These are phyloP conservation scores for Ampelocalamus luodianensis DNA, from an alignment of 176 grass and related monocot species.

Conservation along the genomic window DNA sequence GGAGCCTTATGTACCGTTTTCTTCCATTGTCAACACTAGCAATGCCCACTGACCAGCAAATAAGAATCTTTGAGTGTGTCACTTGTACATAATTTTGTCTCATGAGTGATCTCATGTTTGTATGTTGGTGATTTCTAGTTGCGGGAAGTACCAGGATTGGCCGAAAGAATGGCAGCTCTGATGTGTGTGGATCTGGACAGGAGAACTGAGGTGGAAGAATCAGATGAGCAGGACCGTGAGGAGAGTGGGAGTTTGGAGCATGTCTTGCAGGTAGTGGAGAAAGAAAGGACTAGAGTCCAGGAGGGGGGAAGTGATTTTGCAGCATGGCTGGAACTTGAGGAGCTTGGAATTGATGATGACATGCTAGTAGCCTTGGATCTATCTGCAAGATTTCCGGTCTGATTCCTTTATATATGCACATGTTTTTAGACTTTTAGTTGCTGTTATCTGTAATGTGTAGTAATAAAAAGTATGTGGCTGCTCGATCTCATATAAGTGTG, in stretches of 20 bases:
- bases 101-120: conserved; percentile 6
- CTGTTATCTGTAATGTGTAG: not conserved
- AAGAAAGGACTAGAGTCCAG: conserved; percentile 61
- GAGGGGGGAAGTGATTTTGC: conserved; percentile 54
- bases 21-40: not conserved
- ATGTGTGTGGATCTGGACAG: conserved; percentile 90
- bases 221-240: conserved; percentile 35
- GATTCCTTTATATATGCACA: conserved; percentile 27
- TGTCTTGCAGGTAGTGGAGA: conserved; percentile 67
- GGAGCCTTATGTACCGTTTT: not conserved
- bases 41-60: not conserved
- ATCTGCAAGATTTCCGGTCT: conserved; percentile 78
- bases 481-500: conserved; percentile 7
- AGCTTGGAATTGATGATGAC: conserved; percentile 91
- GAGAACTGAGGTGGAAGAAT: conserved; percentile 48
- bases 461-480: not conserved
- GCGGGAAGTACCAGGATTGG: conserved; percentile 79
- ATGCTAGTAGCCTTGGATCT: conserved; percentile 75
- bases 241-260: conserved; percentile 43
- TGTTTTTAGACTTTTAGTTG: conserved; percentile 13
- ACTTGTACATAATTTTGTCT: not conserved
- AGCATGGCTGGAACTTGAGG: conserved; percentile 84
- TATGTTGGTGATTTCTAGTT: conserved; percentile 57
- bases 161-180: conserved; percentile 81
- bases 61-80: not conserved